Evolutionary conservation across 805 yeast species (phyloP), one percentile per base, ranked within the genome.

Genomic region (Debaryomyces maramus): DNA sequence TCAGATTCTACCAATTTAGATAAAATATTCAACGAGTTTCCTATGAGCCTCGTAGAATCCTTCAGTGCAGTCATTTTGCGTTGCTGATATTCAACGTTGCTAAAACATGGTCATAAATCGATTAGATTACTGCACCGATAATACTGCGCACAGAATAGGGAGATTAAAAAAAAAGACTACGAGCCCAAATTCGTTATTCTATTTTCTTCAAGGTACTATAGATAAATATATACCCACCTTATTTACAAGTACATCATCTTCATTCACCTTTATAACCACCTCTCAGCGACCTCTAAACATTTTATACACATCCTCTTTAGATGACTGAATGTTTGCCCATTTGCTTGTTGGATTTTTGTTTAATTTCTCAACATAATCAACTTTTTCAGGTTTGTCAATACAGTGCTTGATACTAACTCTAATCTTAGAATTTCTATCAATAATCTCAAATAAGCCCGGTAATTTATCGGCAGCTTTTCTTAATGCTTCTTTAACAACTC

Each of bases 361-460:
- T 48, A 81, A 58, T 55, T 73, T 64, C 43, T 78, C 78, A 33
- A 75, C 73, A 48, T 75, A 79, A 58, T 88, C 76, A 24, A 75
- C 58, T 16, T 67, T 59, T 13, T 63, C 70, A 1, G 76, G 74
- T 5, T 66, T 70, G 30, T 72, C 75, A 38, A 68, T 66, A 39
- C 82, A 80, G 22, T 73, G 57, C 32, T 77, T 74, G 43, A 86
- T 67, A 16, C 96, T 88, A 10, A 83, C 83, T 67, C 95, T 81
- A 23, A 89, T 79, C 43, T 77, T 66, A 28, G 85, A 73, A 17
- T 76, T 75, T 49, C 65, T 72, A 40, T 79, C 80, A 31, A 91
- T 80, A 55, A 91, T 84, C 66, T 91, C 98, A 66, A 83, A 90
- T 35, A 80, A 76, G 11, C 98, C 98, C 0, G 99, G 99, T 41